phyloP scores from a whole-genome alignment of 805 yeast species.

The Wickerhamomyces chambardii region DNA sequence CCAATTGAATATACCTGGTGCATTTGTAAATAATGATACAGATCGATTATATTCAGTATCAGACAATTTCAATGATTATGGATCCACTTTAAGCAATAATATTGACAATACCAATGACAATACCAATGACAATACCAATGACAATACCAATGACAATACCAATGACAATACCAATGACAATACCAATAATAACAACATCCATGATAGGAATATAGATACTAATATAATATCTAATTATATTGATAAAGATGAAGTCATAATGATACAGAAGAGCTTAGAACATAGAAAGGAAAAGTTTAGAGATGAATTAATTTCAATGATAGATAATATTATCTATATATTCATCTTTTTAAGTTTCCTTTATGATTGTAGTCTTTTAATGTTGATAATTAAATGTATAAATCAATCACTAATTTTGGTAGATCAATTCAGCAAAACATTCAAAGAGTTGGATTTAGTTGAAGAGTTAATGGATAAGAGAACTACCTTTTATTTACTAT shows the following conservation, averaged over 20 bases:
- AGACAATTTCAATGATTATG: no score
- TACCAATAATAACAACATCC: not conserved
- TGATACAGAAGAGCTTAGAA: conserved; percentile 6
- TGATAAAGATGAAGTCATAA: conserved; percentile 2
- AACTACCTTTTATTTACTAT: conserved; percentile 6
- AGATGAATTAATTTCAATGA: conserved; percentile 5
- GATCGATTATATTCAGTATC: no score
- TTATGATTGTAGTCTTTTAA: conserved; percentile 17
- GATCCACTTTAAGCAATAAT: no score
- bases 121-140: no score
- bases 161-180: no score
- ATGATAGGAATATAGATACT: no score
- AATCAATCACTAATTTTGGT: conserved; percentile 7
- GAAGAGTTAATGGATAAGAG: conserved; percentile 5
- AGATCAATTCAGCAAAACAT: not conserved
- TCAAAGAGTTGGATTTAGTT: not conserved
- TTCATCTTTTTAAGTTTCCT: conserved; percentile 9
- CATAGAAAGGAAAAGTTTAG: conserved; percentile 7
- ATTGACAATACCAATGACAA: no score
- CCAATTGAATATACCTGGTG: conserved; percentile 10
- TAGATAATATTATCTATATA: conserved; percentile 5
- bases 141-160: no score
- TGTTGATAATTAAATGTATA: conserved; percentile 6
- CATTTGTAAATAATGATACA: conserved; percentile 12
- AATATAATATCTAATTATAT: no score